phyloP scores from a whole-genome alignment of 1,284 basidiomycete species.

The Apiotrichum mycotoxinovorans region DNA sequence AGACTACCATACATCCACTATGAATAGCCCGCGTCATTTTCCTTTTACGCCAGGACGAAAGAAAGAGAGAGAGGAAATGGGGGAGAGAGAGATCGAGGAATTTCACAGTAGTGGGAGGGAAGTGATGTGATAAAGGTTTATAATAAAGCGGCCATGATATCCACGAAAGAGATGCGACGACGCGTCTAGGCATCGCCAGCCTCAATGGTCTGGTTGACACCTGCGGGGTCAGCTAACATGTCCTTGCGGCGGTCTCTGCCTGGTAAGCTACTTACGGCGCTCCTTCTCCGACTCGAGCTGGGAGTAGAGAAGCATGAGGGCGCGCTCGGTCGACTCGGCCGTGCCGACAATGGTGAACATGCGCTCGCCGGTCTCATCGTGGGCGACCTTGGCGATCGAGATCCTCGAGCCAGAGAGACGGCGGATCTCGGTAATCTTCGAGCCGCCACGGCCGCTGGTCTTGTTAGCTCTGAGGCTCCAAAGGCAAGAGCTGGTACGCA shows the following conservation, averaged over 20 bases:
- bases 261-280: constrained; percentile 57
- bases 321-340: constrained; percentile 93
- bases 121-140: not conserved
- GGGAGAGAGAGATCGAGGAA: not conserved
- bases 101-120: not conserved
- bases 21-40: constrained; percentile 5
- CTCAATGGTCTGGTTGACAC: constrained; percentile 34
- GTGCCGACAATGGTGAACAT: constrained; percentile 99
- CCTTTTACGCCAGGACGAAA: not conserved
- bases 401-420: constrained; percentile 94
- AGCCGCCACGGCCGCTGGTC: constrained; percentile 77
- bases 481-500: constrained; percentile 26
- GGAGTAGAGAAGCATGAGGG: constrained; percentile 93
- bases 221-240: constrained; percentile 11
- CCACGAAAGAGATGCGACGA: not conserved
- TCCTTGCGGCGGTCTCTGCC: too few species aligned
- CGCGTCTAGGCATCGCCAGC: constrained; percentile 14
- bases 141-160: not conserved
- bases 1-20: constrained; percentile 22
- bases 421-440: constrained; percentile 98
- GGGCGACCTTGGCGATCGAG: constrained; percentile 95
- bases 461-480: constrained; percentile 2
- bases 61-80: not conserved
- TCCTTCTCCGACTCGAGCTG: constrained; percentile 95
- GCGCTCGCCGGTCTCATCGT: constrained; percentile 96